phyloP scores from a whole-genome alignment of 164 flowering plant species.

The Vitis rotundifolia region DNA sequence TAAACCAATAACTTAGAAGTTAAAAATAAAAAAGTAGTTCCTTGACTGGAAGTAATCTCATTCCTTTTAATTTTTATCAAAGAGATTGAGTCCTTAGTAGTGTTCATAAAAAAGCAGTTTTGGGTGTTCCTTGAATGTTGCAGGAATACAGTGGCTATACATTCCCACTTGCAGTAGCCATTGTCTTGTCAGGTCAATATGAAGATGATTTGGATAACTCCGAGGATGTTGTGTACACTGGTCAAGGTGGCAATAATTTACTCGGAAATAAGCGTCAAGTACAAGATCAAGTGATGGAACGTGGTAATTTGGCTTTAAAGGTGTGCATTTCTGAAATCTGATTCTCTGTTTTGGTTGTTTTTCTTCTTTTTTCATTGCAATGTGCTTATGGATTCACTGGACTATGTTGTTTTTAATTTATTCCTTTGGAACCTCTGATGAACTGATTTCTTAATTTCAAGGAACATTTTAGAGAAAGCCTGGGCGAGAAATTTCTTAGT shows the following conservation, averaged over 20 bases:
- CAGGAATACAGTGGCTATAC: slow-evolving; percentile 41
- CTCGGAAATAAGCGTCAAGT: slow-evolving; percentile 72
- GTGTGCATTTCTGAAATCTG: slow-evolving; percentile 26
- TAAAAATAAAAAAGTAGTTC: no score
- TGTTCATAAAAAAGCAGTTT: neutral
- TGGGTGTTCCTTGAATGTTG: neutral
- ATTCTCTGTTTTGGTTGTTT: neutral
- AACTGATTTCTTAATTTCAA: no score
- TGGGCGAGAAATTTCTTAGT: no score
- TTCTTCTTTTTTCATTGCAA: neutral
- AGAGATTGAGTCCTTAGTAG: no score
- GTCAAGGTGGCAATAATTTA: slow-evolving; percentile 91
- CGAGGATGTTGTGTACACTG: slow-evolving; percentile 85
- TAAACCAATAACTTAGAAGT: no score
- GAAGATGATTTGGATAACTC: slow-evolving; percentile 91
- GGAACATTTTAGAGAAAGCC: no score
- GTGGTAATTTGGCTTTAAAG: slow-evolving; percentile 94
- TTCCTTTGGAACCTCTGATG: no score
- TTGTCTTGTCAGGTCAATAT: slow-evolving; percentile 88
- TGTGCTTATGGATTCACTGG: neutral
- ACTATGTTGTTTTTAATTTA: no score
- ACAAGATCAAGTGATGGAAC: slow-evolving; percentile 59
- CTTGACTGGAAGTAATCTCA: no score
- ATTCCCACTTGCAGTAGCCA: slow-evolving; percentile 72
- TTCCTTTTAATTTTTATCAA: no score